Evolutionary conservation across 2,329 filamentous ascomycete species (phyloP).

Genomic region (Coniochaeta sp.): DNA sequence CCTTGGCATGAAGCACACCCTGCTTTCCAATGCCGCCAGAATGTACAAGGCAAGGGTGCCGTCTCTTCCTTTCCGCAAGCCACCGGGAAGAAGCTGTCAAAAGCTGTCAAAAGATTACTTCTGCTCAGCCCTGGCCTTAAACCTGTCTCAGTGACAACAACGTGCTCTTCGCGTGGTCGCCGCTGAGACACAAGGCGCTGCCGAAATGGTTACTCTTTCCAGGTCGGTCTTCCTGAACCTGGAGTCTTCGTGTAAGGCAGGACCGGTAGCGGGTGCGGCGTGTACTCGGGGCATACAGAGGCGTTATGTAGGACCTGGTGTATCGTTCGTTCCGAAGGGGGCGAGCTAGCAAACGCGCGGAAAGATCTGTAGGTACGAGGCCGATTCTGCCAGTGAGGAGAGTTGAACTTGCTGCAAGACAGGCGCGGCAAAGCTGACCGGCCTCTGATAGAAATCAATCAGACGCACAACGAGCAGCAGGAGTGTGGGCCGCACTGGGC

Average conservation of each 20-base stretch:
- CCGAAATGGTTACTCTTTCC: background rate
- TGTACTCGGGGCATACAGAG: background rate
- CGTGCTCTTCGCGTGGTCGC: conserved; percentile 2
- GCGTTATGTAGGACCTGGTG: background rate
- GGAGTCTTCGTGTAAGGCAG: background rate
- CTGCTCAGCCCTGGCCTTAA: background rate
- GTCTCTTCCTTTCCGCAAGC: background rate
- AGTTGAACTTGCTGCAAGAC: conserved; percentile 17
- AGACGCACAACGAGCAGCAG: conserved; percentile 16
- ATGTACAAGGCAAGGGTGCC: background rate
- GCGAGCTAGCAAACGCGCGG: conserved; percentile 5
- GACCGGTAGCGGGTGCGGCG: background rate
- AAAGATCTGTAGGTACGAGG: background rate
- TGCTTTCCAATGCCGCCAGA: background rate
- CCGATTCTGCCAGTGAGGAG: conserved; percentile 13
- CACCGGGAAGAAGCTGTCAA: background rate
- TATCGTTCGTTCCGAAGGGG: background rate
- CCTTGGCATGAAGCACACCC: background rate
- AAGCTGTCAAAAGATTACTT: background rate
- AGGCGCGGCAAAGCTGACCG: conserved; percentile 23
- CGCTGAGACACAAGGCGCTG: conserved; percentile 4
- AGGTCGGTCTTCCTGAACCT: background rate
- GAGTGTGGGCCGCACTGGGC: conserved; percentile 18
- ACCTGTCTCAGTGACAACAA: conserved; percentile 4
- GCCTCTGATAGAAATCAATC: conserved; percentile 20